Evolutionary conservation across 352 stramenopile species (phyloP).

Genomic region (Globisporangium nunn): DNA sequence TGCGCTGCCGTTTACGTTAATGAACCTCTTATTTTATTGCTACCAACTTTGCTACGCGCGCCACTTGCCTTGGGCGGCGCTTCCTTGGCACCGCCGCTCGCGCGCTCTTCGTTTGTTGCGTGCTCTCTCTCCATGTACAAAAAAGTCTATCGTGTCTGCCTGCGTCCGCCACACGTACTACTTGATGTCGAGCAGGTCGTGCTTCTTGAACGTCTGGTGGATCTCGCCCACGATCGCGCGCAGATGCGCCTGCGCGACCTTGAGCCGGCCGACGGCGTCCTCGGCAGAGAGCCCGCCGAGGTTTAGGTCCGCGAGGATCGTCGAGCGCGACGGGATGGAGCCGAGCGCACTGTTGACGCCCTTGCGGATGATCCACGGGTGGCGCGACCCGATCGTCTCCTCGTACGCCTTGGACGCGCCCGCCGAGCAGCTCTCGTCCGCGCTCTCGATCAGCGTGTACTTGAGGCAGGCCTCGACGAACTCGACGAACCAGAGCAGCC

Average conservation of each 20-base stretch:
- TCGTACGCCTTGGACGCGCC: constrained; percentile 76
- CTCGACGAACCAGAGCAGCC: constrained; percentile 77
- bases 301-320: constrained; percentile 48
- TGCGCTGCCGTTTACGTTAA: constrained; percentile 9
- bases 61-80: not conserved
- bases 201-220: constrained; percentile 43
- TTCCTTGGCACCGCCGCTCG: not conserved
- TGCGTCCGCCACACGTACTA: constrained; percentile 17
- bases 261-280: constrained; percentile 28
- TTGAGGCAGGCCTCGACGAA: constrained; percentile 73
- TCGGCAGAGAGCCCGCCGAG: constrained; percentile 23
- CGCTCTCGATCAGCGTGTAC: constrained; percentile 59
- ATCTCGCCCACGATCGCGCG: constrained; percentile 45
- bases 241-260: constrained; percentile 39
- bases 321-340: constrained; percentile 49
- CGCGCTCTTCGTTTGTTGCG: not conserved
- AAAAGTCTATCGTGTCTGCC: not conserved
- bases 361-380: constrained; percentile 82
- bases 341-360: constrained; percentile 68
- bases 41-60: not conserved
- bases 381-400: constrained; percentile 70
- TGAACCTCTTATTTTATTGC: constrained; percentile 15
- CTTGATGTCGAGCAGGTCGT: constrained; percentile 71
- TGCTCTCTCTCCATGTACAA: constrained; percentile 1
- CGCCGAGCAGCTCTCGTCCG: constrained; percentile 53